These are phyloP conservation scores for Chondrostereum purpureum DNA, from an alignment of 1,284 basidiomycete genomes.

Conservation along the genomic window DNA sequence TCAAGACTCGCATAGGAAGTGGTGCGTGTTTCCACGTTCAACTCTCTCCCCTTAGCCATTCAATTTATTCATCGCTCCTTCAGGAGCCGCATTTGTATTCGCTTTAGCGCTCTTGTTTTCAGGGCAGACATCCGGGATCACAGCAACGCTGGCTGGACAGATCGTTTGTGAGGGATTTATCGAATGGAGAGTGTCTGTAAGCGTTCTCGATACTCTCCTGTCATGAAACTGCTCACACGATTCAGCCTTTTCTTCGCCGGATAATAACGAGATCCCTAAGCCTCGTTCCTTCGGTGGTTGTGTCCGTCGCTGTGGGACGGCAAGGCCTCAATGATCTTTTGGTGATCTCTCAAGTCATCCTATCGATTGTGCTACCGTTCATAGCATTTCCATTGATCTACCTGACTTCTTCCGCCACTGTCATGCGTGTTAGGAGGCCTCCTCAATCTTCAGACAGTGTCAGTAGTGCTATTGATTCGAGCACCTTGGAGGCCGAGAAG, in stretches of 20 bases:
- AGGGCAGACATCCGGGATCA: constrained; percentile 78
- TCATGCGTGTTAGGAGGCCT: constrained; percentile 41
- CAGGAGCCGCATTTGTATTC: constrained; percentile 67
- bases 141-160: constrained; percentile 78
- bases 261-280: constrained; percentile 69
- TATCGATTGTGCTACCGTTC: constrained; percentile 75
- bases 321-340: constrained; percentile 68
- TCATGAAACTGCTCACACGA: constrained; percentile 4
- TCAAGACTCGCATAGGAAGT: constrained; percentile 50
- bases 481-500: constrained; percentile 3
- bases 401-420: constrained; percentile 45
- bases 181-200: constrained; percentile 69
- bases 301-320: constrained; percentile 62
- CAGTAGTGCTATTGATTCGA: constrained; percentile 2
- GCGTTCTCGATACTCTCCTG: constrained; percentile 19
- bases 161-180: constrained; percentile 84
- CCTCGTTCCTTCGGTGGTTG: constrained; percentile 66
- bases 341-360: constrained; percentile 71
- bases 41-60: neutral
- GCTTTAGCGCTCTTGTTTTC: constrained; percentile 72
- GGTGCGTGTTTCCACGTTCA: constrained; percentile 32
- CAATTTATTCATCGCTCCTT: neutral
- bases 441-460: neutral
- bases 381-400: constrained; percentile 63
- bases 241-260: constrained; percentile 63